Base-by-base conservation (phyloP, 495 filamentous ascomycete species). In the Penicillium subrubescens region DNA sequence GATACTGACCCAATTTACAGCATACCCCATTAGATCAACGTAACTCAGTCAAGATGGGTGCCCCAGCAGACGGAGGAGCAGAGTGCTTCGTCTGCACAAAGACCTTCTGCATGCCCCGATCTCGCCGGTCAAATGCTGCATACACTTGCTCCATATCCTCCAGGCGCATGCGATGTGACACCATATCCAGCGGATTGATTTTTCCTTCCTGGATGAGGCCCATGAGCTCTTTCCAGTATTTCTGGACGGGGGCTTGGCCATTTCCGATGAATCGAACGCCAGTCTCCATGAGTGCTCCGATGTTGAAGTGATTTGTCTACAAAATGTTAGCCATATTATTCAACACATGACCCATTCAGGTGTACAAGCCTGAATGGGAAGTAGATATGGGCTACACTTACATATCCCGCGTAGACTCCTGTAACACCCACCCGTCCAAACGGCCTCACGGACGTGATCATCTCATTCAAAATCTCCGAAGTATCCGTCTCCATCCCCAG, bases 381-480 rank as follows among this genome's bases (percentile, higher is more conserved):
- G 31, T 2, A 33, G 31, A 7, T 2, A 33, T 7, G 8, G 29
- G 5, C 31, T 33, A 5, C 21, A 82, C 89, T 77, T 73, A 93
- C 89, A 76, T 87, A 94, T 56, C 90, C 92, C 48, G 90, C 90
- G 73, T 94, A 94, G 52, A 94, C 86, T 39, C 90, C 92, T 0
- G 91, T 96, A 57, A 97, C 80, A 19, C 92, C 91, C 59, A 86
- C 86, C 0, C 89, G 82, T 14, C 94, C 92, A 72, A 87, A 96
- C 56, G 87, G 90, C 44, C 88, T 81, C 11, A 94, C 90, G 14
- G 88, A 83, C 43, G 87, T 88, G 44, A 97, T 86, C 87, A 93
- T 92, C 79, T 97, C 92, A 69, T 97, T 97, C 61, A 96, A 46
- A 52, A 95, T 88, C 77, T 97, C 93, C 50, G 87, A 89, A 5